Percentiles rank a stretch among this genome's conserved stretches.
Evolutionary conservation across 2,329 filamentous ascomycete species (phyloP).

Genomic region (Botrytis porri): DNA sequence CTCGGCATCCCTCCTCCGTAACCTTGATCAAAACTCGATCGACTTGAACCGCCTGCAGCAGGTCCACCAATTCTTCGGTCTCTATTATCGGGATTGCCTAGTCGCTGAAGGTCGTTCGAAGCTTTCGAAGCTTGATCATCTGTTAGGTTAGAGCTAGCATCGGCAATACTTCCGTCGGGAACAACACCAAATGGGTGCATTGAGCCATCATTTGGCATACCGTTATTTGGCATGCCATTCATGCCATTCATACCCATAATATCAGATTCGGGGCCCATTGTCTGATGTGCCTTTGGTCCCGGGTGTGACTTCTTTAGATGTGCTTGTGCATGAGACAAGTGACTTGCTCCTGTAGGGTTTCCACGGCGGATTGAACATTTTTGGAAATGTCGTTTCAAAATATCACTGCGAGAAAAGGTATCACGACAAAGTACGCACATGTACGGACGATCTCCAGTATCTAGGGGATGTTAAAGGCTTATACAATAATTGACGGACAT

Average conservation of each 20-base stretch:
- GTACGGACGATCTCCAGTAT: constrained; percentile 96
- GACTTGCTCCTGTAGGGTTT: constrained; percentile 91
- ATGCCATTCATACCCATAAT: constrained; percentile 42
- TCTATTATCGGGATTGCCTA: constrained; percentile 54
- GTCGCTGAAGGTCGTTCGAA: constrained; percentile 57
- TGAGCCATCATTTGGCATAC: constrained; percentile 54
- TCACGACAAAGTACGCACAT: constrained; percentile 98
- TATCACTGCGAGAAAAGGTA: constrained; percentile 96
- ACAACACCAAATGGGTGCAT: constrained; percentile 58
- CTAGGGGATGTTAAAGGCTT: constrained; percentile 47
- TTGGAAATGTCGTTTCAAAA: constrained; percentile 97
- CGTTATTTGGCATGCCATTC: constrained; percentile 51
- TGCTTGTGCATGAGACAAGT: constrained; percentile 88
- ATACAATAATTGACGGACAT: constrained; percentile 12
- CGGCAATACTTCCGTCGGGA: constrained; percentile 39
- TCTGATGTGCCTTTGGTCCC: constrained; percentile 48
- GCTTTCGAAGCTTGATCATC: constrained; percentile 54
- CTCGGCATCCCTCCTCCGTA: constrained; percentile 58
- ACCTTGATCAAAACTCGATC: constrained; percentile 48
- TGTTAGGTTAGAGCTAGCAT: constrained; percentile 45
- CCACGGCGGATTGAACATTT: constrained; percentile 97
- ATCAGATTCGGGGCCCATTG: constrained; percentile 55
- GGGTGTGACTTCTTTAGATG: constrained; percentile 76
- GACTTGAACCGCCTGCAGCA: constrained; percentile 48
- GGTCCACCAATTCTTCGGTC: constrained; percentile 57